phyloP scores from a whole-genome alignment of 148 eudicot genomes.

The Nepenthes mirabilis region DNA sequence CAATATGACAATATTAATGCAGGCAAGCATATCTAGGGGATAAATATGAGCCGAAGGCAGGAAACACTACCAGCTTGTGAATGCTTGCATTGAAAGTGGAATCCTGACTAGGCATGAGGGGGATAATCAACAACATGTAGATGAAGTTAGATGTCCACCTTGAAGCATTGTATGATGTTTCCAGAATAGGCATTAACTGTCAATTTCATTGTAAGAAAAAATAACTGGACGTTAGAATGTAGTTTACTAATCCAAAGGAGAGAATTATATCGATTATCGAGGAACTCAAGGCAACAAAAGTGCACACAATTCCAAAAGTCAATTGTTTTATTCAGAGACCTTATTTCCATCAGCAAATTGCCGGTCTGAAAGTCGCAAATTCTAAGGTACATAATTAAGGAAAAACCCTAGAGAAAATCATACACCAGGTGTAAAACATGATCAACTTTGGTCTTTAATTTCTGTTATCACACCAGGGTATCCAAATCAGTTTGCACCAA shows the following conservation, averaged over 20 bases:
- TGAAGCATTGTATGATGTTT: constrained; percentile 71
- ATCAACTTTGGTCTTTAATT: too few species aligned
- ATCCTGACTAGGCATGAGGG: constrained; percentile 92
- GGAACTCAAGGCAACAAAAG: background rate
- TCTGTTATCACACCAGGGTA: constrained; percentile 56
- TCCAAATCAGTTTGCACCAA: constrained; percentile 93
- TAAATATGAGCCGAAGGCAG: constrained; percentile 2
- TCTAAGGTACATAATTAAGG: too few species aligned
- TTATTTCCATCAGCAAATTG: too few species aligned
- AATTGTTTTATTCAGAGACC: too few species aligned
- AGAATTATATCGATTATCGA: background rate
- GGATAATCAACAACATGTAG: constrained; percentile 83
- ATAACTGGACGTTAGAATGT: background rate
- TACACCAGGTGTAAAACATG: too few species aligned
- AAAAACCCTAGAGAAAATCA: too few species aligned
- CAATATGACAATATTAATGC: too few species aligned
- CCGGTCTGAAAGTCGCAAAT: too few species aligned
- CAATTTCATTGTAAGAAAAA: constrained; percentile 7
- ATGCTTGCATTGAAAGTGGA: constrained; percentile 89
- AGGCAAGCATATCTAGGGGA: background rate
- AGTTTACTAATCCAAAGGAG: background rate
- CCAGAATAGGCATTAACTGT: constrained; percentile 91
- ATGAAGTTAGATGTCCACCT: constrained; percentile 81
- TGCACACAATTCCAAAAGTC: too few species aligned
- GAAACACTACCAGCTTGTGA: constrained; percentile 61